These are phyloP conservation scores for Adiantum capillusveneris DNA, from an alignment of 75 land plant species.

Conservation along the genomic window DNA sequence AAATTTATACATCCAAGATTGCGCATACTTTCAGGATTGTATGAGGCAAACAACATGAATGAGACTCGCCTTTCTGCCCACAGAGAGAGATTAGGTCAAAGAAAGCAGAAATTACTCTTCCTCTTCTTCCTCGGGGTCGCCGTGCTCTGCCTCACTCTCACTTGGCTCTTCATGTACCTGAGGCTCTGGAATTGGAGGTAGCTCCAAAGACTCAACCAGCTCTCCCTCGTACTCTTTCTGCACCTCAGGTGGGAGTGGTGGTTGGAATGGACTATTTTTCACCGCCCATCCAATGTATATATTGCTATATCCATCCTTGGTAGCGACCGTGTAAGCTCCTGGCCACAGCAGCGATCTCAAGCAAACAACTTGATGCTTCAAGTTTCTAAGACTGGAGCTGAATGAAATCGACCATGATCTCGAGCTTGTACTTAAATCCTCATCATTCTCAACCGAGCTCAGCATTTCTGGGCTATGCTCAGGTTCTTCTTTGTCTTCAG, in stretches of 20 bases:
- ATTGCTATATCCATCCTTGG: conserved; percentile 31
- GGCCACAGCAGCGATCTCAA: conserved; percentile 33
- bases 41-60: too few relatives aligned
- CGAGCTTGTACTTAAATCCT: conserved; percentile 9
- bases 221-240: conserved; percentile 24
- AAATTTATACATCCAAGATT: too few relatives aligned
- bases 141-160: conserved; percentile 15
- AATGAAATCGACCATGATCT: conserved; percentile 32
- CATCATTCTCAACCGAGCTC: conserved; percentile 22
- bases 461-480: conserved; percentile 24
- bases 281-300: conserved; percentile 35
- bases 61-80: too few relatives aligned
- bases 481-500: conserved; percentile 18
- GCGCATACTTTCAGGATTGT: too few relatives aligned
- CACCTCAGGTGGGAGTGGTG: conserved; percentile 32
- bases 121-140: conserved; percentile 8
- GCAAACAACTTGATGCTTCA: conserved; percentile 34
- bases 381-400: conserved; percentile 20
- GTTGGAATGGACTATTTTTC: conserved; percentile 21
- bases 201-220: conserved; percentile 20
- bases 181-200: conserved; percentile 30
- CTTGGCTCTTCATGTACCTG: conserved; percentile 10
- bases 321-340: conserved; percentile 31
- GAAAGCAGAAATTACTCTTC: conserved; percentile 1
- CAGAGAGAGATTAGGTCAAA: too few relatives aligned